Evolutionary conservation across 805 yeast species (phyloP).

Genomic region (Nakazawaea pomicola): DNA sequence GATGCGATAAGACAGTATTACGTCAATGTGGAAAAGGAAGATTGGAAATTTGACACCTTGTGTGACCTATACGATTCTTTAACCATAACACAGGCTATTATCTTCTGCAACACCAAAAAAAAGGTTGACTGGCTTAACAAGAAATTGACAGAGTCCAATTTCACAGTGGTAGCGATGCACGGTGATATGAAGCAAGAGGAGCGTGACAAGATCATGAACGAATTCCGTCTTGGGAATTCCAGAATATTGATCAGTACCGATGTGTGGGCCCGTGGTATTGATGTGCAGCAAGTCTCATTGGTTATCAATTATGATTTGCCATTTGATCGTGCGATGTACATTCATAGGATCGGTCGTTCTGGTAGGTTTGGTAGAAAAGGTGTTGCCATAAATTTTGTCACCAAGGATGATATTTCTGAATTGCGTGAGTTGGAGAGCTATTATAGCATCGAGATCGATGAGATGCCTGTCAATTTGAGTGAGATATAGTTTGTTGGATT

Average conservation of each 20-base stretch:
- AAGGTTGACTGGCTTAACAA: conserved; percentile 88
- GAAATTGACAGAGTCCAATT: conserved; percentile 69
- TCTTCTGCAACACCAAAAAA: conserved; percentile 92
- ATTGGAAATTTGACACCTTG: conserved; percentile 90
- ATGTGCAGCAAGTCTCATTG: conserved; percentile 93
- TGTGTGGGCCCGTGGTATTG: conserved; percentile 96
- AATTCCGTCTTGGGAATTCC: conserved; percentile 91
- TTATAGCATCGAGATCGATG: conserved; percentile 85
- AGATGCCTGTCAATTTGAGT: conserved; percentile 75
- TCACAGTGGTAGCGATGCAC: conserved; percentile 92
- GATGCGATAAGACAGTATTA: conserved; percentile 95
- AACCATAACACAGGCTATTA: conserved; percentile 95
- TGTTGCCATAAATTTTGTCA: conserved; percentile 91
- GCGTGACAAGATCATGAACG: conserved; percentile 92
- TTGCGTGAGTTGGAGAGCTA: conserved; percentile 85
- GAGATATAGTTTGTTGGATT: conserved; percentile 10
- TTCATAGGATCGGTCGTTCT: conserved; percentile 97
- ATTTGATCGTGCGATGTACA: conserved; percentile 84
- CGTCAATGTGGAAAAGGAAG: conserved; percentile 88
- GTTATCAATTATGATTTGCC: conserved; percentile 95
- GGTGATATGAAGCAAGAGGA: conserved; percentile 94
- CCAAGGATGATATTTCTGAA: conserved; percentile 67
- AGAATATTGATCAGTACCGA: conserved; percentile 91
- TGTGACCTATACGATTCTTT: conserved; percentile 93
- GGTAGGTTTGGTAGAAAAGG: conserved; percentile 99